Conservation (phyloP, 805 yeast genomes). For the Metschnikowia anglica region DNA sequence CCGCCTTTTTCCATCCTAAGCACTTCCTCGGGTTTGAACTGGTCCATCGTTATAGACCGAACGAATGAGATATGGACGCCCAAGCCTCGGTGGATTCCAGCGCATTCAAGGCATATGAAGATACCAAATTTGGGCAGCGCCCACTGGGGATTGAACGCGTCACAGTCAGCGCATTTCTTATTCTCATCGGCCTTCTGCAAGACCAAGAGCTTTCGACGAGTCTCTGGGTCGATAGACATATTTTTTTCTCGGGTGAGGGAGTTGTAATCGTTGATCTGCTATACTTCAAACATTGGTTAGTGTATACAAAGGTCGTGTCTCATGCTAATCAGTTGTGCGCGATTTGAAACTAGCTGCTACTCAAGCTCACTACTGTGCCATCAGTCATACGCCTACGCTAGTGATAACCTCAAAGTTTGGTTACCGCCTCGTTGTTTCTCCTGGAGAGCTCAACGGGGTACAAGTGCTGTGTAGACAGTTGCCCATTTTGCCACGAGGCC, state of each 20-base stretch:
- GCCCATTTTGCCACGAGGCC: constrained; percentile 29
- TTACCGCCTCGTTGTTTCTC: constrained; percentile 18
- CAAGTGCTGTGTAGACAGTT: constrained; percentile 18
- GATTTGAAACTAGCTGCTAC: background rate
- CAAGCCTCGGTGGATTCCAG: constrained; percentile 91
- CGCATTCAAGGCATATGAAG: constrained; percentile 96
- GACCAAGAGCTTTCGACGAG: constrained; percentile 70
- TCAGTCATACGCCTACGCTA: too few species aligned
- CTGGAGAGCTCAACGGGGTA: constrained; percentile 34
- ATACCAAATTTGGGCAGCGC: constrained; percentile 98
- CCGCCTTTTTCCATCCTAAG: constrained; percentile 94
- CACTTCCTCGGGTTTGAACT: constrained; percentile 90
- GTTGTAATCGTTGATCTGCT: too few species aligned
- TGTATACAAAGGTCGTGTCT: constrained; percentile 10
- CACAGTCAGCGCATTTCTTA: constrained; percentile 90
- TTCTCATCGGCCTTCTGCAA: constrained; percentile 81
- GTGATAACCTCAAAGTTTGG: constrained; percentile 18
- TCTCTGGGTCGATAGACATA: constrained; percentile 89
- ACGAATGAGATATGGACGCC: constrained; percentile 98
- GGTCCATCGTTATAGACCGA: constrained; percentile 97
- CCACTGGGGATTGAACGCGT: constrained; percentile 98
- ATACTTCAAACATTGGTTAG: too few species aligned
- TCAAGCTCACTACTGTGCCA: background rate
- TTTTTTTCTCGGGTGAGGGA: too few species aligned
- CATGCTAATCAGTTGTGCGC: background rate